Base-by-base conservation (phyloP, 2,329 filamentous ascomycete species). In the Fusarium chlamydosporum region DNA sequence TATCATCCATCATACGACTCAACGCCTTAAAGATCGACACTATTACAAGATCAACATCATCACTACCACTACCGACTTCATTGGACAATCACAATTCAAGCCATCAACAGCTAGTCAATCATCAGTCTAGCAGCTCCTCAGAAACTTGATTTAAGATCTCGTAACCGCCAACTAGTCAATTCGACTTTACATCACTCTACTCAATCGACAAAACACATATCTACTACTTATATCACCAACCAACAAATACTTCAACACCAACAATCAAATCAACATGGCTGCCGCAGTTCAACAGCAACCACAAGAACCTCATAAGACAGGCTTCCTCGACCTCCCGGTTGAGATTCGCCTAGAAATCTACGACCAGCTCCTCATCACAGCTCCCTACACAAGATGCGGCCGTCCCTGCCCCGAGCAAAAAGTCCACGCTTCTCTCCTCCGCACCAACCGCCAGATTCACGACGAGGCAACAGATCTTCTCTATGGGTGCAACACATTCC, bases 301-400 rank as follows among this genome's bases (percentile, higher is more conserved):
- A 45, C 52, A 53, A 50, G 55, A 57, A 34, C 60, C 55, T 34
- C 69, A 56, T 15, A 70, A 62, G 43, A 75, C 71, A 18, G 63
- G 69, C 48, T 74, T 84, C 65, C 77, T 84, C 38, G 75, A 76
- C 53, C 77, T 85, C 26, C 82, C 82, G 34, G 68, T 80, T 47
- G 83, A 85, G 71, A 76, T 85, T 69, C 82, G 83, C 38, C 78
- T 83, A 58, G 78, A 84, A 56, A 82, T 84, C 65, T 84, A 84
- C 76, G 60, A 72, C 23, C 72, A 80, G 65, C 82, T 84, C 51
- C 80, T 84, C 57, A 61, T 74, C 65, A 74, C 81, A 43, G 68
- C 75, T 7, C 78, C 77, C 41, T 74, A 71, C 67, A 70, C 70
- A 61, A 65, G 71, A 56, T 68, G 70, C 63, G 50, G 62, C 60